Base-by-base conservation (phyloP, 352 stramenopile species). In the Elongisporangium undulatum region DNA sequence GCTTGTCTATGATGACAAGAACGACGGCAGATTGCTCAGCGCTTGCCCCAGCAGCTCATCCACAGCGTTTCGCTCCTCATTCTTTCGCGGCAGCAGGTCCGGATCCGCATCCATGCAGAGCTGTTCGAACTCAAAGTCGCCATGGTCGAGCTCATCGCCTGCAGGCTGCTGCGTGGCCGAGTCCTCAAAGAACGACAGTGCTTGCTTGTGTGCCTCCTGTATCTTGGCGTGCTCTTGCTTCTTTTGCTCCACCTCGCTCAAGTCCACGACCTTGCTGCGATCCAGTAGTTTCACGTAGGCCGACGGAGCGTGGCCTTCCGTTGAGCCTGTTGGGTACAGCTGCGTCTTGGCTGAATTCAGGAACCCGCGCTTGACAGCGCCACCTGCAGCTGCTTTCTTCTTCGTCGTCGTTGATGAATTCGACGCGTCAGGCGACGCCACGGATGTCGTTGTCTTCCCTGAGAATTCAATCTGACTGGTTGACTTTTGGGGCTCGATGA, bases 191-290 rank as follows among this genome's bases (percentile, higher is more conserved):
- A 75, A 74, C 15, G 60, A 50, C 0, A 70, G 62, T 1, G 58
- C 38, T n/a, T 76, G 59, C 23, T 73, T 62, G 16, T 53, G 52
- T 24, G 66, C 50, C 21, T 75, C 61, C 50, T 77, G 53, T 20
- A 41, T 41, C 9, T 41, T 41, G 4, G 29, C 9, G 29, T 77
- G 64, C 22, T 75, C 29, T 17, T 73, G 67, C 20, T 67, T 61
- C 48, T 88, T 69, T 1, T 49, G 64, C 52, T 89, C 62, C n/a
- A 74, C 62, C 10, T 83, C 74, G 6, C 55, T 68, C 10, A 95
- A 58, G 63, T 94, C 84, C 1, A 95, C 77, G 17, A 95, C 74
- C 60, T 95, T 92, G 64, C 84, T 92, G 16, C 84, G 79, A 54
- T 79, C 83, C 10, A 94, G 57, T 19, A 95, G 55, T 24, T 94